Conservation (phyloP, 2,329 filamentous ascomycete species). For the Penicillium sp. region DNA sequence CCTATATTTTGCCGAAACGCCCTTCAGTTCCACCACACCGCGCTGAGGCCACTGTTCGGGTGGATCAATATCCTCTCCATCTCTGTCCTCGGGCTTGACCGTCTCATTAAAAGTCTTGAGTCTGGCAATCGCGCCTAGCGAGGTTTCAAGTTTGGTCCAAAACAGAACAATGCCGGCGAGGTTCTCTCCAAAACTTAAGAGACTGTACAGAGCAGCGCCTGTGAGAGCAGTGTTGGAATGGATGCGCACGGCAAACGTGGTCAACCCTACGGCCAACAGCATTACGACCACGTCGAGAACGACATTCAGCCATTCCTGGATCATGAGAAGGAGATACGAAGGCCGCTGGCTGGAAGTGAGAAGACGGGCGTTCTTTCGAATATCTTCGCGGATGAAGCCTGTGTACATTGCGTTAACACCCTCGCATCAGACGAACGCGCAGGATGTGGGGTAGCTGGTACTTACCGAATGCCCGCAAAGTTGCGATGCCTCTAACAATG, state of each 20-base stretch:
- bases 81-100: too few species aligned
- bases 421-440: too few species aligned
- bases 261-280: conserved; percentile 38
- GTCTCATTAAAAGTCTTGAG: too few species aligned
- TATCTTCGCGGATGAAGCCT: background rate
- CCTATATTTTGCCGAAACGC: too few species aligned
- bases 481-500: background rate
- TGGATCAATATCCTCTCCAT: too few species aligned
- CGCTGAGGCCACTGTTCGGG: too few species aligned
- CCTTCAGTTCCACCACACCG: too few species aligned
- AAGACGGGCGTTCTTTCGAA: conserved; percentile 27
- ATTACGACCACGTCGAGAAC: conserved; percentile 44
- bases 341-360: conserved; percentile 39
- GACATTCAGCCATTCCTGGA: conserved; percentile 42
- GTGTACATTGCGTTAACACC: too few species aligned
- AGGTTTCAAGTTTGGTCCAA: conserved; percentile 15
- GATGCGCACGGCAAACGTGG: conserved; percentile 39
- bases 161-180: conserved; percentile 9
- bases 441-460: background rate
- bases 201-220: conserved; percentile 16
- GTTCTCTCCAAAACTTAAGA: conserved; percentile 12
- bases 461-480: conserved; percentile 3
- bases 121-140: background rate
- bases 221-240: conserved; percentile 24
- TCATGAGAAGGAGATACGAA: conserved; percentile 36